Evolutionary conservation across 2,329 filamentous ascomycete genomes (phyloP).

Genomic region (Monascus ruber): DNA sequence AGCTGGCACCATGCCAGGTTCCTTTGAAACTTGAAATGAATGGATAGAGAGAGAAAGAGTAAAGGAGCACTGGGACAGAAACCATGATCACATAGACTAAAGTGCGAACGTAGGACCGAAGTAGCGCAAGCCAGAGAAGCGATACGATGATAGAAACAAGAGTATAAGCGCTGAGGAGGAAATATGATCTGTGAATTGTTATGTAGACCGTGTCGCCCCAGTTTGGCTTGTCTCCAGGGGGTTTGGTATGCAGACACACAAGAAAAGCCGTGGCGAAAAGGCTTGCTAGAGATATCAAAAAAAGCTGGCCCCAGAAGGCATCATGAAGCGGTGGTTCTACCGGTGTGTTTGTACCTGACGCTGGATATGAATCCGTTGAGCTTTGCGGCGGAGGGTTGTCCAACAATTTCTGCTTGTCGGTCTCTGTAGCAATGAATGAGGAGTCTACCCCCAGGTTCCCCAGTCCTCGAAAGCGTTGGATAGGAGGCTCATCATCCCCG

Average conservation of each 20-base stretch:
- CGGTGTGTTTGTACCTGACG: constrained; percentile 46
- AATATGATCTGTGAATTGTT: constrained; percentile 72
- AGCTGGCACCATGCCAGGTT: constrained; percentile 55
- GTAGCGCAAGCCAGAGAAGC: constrained; percentile 75
- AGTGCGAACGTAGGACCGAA: constrained; percentile 79
- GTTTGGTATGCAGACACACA: constrained; percentile 76
- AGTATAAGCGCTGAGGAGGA: constrained; percentile 83
- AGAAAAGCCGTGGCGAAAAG: constrained; percentile 82
- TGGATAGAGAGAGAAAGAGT: constrained; percentile 84
- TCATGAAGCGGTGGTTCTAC: constrained; percentile 71
- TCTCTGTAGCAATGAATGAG: constrained; percentile 38
- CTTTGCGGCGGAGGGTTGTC: constrained; percentile 36
- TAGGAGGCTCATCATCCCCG: constrained; percentile 36
- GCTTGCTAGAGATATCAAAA: constrained; percentile 70
- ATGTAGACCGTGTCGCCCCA: constrained; percentile 93
- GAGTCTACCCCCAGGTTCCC: constrained; percentile 28
- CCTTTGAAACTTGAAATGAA: constrained; percentile 83
- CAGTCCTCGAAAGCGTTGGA: constrained; percentile 44
- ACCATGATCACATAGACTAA: constrained; percentile 71
- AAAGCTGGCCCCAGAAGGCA: constrained; percentile 83
- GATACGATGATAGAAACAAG: constrained; percentile 81
- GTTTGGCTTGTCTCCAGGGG: constrained; percentile 51
- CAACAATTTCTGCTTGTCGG: constrained; percentile 38
- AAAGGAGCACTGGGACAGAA: constrained; percentile 72
- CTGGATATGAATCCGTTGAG: constrained; percentile 42